phyloP scores from a whole-genome alignment of 805 yeast species.

The Barnettozyma pratensis region DNA sequence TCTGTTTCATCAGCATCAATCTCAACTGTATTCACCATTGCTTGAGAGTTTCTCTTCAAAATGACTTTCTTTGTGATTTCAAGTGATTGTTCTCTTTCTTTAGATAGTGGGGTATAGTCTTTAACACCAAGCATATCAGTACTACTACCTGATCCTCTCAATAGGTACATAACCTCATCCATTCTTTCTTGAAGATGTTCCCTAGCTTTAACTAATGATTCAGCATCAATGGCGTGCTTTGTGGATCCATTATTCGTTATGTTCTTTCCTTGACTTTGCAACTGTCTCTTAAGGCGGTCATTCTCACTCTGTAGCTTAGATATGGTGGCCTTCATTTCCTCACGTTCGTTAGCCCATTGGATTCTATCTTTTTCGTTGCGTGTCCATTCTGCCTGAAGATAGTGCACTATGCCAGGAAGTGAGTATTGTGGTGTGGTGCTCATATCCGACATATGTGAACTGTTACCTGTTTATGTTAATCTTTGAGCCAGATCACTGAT shows the following conservation, averaged over 20 bases:
- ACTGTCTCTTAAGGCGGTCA: conserved; percentile 27
- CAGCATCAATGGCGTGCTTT: conserved; percentile 1
- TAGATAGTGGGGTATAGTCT: background rate
- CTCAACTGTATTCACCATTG: background rate
- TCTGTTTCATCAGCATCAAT: conserved; percentile 1
- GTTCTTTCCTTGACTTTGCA: background rate
- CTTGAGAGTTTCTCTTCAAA: background rate
- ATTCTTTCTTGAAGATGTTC: conserved; percentile 23
- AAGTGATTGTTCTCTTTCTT: background rate
- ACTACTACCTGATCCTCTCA: conserved; percentile 15
- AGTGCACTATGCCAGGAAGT: conserved; percentile 52
- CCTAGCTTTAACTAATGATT: conserved; percentile 21
- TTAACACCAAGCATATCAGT: background rate
- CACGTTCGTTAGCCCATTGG: conserved; percentile 55
- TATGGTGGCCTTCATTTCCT: conserved; percentile 51
- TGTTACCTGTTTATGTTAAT: background rate
- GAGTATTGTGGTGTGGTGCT: conserved; percentile 13
- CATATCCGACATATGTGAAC: too few relatives aligned
- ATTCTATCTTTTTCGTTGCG: conserved; percentile 55
- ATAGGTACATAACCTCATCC: conserved; percentile 24
- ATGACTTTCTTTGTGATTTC: background rate
- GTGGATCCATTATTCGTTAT: background rate
- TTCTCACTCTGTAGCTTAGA: conserved; percentile 51
- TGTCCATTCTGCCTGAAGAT: conserved; percentile 58
- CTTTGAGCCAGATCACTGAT: too few relatives aligned